Conservation (phyloP, 371 early-diverging fungal genomes). For the Coemansia sp. region DNA sequence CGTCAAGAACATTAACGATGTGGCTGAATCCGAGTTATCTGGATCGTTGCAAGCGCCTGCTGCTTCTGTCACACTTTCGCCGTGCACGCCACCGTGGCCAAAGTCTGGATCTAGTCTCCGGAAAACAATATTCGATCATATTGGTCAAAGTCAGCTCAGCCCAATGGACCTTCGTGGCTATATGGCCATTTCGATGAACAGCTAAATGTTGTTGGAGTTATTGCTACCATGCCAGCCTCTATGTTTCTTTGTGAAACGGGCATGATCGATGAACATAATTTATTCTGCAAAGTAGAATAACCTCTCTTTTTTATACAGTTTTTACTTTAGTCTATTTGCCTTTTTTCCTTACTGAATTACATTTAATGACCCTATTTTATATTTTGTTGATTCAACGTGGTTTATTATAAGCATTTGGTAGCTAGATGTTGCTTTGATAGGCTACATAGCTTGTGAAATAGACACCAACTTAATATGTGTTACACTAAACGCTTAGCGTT, state of each 20-base stretch:
- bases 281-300: background rate
- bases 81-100: conserved; percentile 47
- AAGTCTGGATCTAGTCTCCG: conserved; percentile 36
- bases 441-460: too few relatives aligned
- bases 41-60: background rate
- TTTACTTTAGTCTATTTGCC: too few relatives aligned
- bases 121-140: conserved; percentile 43
- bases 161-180: conserved; percentile 47
- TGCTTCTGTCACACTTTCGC: conserved; percentile 14
- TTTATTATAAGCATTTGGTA: too few relatives aligned
- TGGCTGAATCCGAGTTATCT: background rate
- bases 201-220: conserved; percentile 4
- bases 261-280: too few relatives aligned
- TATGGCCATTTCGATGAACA: conserved; percentile 43
- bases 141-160: conserved; percentile 38
- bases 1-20: background rate
- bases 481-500: too few relatives aligned
- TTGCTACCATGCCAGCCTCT: too few relatives aligned
- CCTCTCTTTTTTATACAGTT: background rate
- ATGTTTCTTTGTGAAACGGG: background rate
- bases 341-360: too few relatives aligned
- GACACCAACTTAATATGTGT: too few relatives aligned
- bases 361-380: too few relatives aligned
- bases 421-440: too few relatives aligned
- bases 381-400: too few relatives aligned